Evolutionary conservation across 306 rosid species (phyloP).

Genomic region (Styphnolobium japonicum): DNA sequence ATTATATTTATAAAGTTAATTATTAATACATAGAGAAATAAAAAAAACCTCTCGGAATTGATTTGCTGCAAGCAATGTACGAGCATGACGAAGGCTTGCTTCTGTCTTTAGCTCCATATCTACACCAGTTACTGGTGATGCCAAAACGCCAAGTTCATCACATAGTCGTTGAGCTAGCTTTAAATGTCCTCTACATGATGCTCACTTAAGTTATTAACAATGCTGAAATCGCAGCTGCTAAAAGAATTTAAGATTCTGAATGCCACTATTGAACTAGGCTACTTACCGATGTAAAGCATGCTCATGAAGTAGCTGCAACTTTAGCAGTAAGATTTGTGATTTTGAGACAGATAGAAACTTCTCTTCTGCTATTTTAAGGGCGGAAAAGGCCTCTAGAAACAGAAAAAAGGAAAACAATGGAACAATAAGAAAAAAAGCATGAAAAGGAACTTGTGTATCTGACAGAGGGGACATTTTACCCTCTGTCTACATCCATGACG

Average conservation of each 20-base stretch:
- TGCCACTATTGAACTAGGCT: slow-evolving; percentile 4
- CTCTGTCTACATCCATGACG: not conserved
- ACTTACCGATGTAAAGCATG: slow-evolving; percentile 79
- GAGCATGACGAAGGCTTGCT: slow-evolving; percentile 91
- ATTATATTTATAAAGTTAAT: not conserved
- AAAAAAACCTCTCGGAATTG: slow-evolving; percentile 88
- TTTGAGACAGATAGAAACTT: slow-evolving; percentile 82
- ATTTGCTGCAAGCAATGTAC: slow-evolving; percentile 87
- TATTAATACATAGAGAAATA: not conserved
- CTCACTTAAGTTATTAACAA: slow-evolving; percentile 17
- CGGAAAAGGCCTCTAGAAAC: slow-evolving; percentile 77
- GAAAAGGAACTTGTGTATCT: not conserved
- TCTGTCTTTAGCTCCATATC: slow-evolving; percentile 94
- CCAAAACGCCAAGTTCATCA: slow-evolving; percentile 91
- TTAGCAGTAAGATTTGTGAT: slow-evolving; percentile 69
- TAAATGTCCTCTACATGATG: slow-evolving; percentile 65
- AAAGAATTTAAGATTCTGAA: slow-evolving; percentile 6
- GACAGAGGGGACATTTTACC: not conserved
- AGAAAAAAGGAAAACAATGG: slow-evolving; percentile 9
- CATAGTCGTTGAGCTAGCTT: slow-evolving; percentile 91
- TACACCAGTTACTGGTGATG: slow-evolving; percentile 84
- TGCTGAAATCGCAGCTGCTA: slow-evolving; percentile 5
- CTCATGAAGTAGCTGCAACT: slow-evolving; percentile 92
- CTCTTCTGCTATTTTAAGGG: slow-evolving; percentile 83
- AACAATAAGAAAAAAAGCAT: slow-evolving; percentile 15